Evolutionary conservation across 2,329 filamentous ascomycete species (phyloP), one percentile per base, ranked within the genome.

Genomic region (Fusarium mangiferae): DNA sequence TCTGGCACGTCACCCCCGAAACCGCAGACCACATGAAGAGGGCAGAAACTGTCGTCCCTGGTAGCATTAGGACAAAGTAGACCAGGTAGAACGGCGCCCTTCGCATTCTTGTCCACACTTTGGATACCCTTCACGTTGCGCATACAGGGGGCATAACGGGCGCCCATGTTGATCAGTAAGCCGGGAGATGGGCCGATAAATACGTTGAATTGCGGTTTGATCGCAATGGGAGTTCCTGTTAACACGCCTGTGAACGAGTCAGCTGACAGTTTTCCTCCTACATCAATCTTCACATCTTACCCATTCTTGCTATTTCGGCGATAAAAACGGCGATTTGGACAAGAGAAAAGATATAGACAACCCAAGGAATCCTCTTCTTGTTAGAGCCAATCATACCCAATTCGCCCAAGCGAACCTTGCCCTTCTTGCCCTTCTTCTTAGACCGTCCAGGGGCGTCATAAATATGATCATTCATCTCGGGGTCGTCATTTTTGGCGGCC

Each of bases 181-280:
- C 94, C 94, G 4, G 92, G 90, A 10, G 95, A 98, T 2, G 96
- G 96, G 0, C 96, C 96, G 79, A 99, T 98, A 94, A 99, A 98
- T 66, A 94, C 93, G 84, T 98, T 99, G 85, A 99, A 97, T 22
- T 88, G 88, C 4, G 96, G 96, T 63, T 96, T 90, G 59, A 91
- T 95, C 84, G 91, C 89, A 79, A 94, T 94, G 26, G 92, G 89
- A 30, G 92, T 92, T 61, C 93, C 93, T 2, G 96, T 98, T 36
- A 95, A 84, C 75, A 92, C 87, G 59, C 88, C 93, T 95, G 72
- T 18, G 7, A 48, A 48, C n/a, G 24, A 44, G 67, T 65, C 36
- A 72, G 75, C 72, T 58, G 66, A 66, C 33, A 30, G 45, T 45
- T 38, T 39, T 36, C 30, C 12, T 30, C 17, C 22, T 20, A n/a